Conservation (phyloP, 129 eudicot genomes). For the Deinandra increscens region DNA sequence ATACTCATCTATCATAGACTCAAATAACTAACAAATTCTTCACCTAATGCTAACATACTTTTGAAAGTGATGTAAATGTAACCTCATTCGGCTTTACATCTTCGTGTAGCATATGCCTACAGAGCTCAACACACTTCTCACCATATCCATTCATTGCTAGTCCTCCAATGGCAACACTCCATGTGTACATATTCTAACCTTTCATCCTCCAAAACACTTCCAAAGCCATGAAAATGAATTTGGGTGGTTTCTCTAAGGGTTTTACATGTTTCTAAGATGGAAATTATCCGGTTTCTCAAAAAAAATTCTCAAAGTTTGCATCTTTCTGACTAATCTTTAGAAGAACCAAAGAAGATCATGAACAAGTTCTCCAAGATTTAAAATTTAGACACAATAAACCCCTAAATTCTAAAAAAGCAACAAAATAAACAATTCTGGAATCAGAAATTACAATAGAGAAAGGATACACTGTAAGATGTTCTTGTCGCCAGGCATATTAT, state of each 20-base stretch:
- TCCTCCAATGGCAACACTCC: conserved; percentile 55
- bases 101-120: conserved; percentile 12
- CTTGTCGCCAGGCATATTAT: conserved; percentile 68
- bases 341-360: background rate
- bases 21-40: conserved; percentile 40
- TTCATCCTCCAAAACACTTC: too few relatives aligned
- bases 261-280: too few relatives aligned
- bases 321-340: background rate
- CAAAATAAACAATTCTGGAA: background rate
- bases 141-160: conserved; percentile 50
- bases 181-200: too few relatives aligned
- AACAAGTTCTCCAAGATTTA: background rate
- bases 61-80: conserved; percentile 38
- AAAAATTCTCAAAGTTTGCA: too few relatives aligned
- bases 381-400: background rate
- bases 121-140: conserved; percentile 32
- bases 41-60: conserved; percentile 39
- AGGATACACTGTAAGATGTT: conserved; percentile 58
- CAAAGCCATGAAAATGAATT: too few relatives aligned
- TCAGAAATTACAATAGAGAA: background rate
- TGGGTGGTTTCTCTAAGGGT: too few relatives aligned
- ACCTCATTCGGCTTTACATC: conserved; percentile 37
- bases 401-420: background rate
- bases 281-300: too few relatives aligned
- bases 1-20: conserved; percentile 28